phyloP scores from a whole-genome alignment of 768 basidiomycete species.

The Tricholoma matsutake region DNA sequence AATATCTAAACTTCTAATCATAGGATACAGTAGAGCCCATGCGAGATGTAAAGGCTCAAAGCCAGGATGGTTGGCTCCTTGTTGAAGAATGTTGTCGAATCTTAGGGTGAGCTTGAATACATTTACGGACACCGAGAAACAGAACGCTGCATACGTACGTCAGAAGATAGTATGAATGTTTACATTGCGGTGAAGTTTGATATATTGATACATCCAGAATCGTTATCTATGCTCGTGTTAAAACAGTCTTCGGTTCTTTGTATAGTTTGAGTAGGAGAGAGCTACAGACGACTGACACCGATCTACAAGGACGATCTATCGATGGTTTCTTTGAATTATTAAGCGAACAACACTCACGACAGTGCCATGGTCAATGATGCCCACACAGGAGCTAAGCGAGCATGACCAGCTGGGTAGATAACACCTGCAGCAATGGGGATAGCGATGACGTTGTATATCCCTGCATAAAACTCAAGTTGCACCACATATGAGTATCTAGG shows the following conservation, averaged over 20 bases:
- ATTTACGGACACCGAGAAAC: too few species aligned
- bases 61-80: too few species aligned
- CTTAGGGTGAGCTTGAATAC: too few species aligned
- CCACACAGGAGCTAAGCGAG: constrained; percentile 75
- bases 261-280: constrained; percentile 58
- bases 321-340: neutral
- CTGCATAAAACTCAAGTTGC: constrained; percentile 55
- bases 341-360: constrained; percentile 42
- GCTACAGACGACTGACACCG: constrained; percentile 60
- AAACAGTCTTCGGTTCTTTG: constrained; percentile 24
- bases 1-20: too few species aligned
- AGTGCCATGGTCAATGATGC: constrained; percentile 79
- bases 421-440: constrained; percentile 78
- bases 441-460: constrained; percentile 62
- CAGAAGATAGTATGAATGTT: too few species aligned
- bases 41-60: too few species aligned
- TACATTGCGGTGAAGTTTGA: too few species aligned
- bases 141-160: too few species aligned
- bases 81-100: too few species aligned
- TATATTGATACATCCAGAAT: neutral
- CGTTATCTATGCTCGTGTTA: too few species aligned
- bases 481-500: neutral
- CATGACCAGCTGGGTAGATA: constrained; percentile 64
- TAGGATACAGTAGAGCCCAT: too few species aligned
- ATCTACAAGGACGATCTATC: constrained; percentile 32